These are phyloP conservation scores for Mycena belliarum DNA, from an alignment of 768 basidiomycete species.

Conservation along the genomic window DNA sequence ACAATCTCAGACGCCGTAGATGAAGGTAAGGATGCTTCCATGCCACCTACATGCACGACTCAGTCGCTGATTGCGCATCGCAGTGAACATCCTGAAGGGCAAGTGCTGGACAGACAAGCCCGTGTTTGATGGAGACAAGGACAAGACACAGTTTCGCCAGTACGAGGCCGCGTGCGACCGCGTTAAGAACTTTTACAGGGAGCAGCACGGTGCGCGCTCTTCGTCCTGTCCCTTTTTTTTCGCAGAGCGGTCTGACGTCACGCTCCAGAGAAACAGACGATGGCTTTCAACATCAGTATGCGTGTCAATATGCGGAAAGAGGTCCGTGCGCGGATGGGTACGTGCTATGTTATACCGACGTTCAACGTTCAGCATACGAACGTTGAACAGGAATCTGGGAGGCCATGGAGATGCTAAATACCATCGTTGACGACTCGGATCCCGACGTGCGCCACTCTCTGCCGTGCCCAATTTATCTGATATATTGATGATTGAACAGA, in stretches of 20 bases:
- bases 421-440: constrained; percentile 87
- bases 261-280: constrained; percentile 76
- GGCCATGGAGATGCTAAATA: constrained; percentile 85
- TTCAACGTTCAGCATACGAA: neutral
- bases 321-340: constrained; percentile 68
- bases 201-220: constrained; percentile 62
- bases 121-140: constrained; percentile 61
- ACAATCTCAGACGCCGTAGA: constrained; percentile 50
- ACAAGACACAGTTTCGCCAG: constrained; percentile 70
- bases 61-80: neutral
- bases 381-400: constrained; percentile 57
- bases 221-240: neutral
- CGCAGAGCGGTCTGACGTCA: neutral
- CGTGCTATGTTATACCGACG: neutral
- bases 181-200: constrained; percentile 76
- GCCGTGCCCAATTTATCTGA: constrained; percentile 48
- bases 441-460: constrained; percentile 63
- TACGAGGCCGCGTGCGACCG: constrained; percentile 77
- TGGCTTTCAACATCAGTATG: constrained; percentile 79
- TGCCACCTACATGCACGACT: neutral
- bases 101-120: constrained; percentile 59
- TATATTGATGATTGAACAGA: no score
- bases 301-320: constrained; percentile 77
- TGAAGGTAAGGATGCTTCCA: constrained; percentile 35
- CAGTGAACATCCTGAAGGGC: constrained; percentile 73